phyloP scores from a whole-genome alignment of 768 basidiomycete genomes.

The Tylopilus plumbeoviolaceoides region DNA sequence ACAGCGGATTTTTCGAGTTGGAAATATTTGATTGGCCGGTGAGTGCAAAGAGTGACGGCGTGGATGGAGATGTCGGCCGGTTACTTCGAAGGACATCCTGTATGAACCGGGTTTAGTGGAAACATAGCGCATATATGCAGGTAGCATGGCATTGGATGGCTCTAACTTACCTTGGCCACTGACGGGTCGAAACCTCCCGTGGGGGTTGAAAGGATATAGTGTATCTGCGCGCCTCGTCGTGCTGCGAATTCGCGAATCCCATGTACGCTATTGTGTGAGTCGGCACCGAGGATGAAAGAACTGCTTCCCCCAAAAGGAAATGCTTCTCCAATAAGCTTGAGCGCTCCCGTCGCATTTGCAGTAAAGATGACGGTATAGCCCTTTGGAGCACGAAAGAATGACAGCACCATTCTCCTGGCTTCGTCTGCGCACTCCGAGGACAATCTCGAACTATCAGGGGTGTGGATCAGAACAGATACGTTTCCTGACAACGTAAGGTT shows the following conservation, averaged over 20 bases:
- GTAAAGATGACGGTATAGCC: constrained; percentile 84
- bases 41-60: constrained; percentile 63
- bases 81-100: constrained; percentile 55
- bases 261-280: constrained; percentile 84
- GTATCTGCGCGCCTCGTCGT: constrained; percentile 49
- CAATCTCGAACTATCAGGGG: constrained; percentile 54
- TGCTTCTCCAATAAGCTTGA: constrained; percentile 80
- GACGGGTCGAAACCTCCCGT: constrained; percentile 61
- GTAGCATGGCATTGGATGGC: neutral
- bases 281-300: constrained; percentile 62
- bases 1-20: constrained; percentile 67
- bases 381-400: constrained; percentile 71
- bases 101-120: neutral
- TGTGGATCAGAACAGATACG: neutral
- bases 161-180: constrained; percentile 51
- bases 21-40: constrained; percentile 83
- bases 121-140: constrained; percentile 19
- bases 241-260: constrained; percentile 73
- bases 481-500: constrained; percentile 6
- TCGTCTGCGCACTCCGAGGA: constrained; percentile 64
- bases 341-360: constrained; percentile 70
- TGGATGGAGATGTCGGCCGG: constrained; percentile 35
- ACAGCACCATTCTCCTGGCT: constrained; percentile 67
- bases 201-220: constrained; percentile 61
- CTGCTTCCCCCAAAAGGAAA: constrained; percentile 65